Evolutionary conservation across 2,329 filamentous ascomycete species (phyloP), one percentile per base, ranked within the genome.

Genomic region (Trichoderma gracile): DNA sequence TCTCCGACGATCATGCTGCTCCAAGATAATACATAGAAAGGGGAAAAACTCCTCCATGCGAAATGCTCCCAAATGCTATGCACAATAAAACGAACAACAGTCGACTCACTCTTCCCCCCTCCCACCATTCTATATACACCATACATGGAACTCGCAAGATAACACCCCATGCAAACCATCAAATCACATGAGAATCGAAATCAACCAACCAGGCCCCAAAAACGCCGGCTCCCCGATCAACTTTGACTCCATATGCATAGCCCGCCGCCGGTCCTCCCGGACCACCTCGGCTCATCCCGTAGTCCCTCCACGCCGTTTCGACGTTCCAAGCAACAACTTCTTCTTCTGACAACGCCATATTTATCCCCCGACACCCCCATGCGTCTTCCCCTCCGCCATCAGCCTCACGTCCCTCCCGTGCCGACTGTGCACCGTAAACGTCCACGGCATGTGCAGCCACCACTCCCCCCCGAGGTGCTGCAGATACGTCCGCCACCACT

Each of bases 401-500:
- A 56, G 23, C 38, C 33, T 56, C 45, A 30, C 63, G 9, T 62
- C 63, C 52, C 63, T 62, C n/a, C 46, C 57, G 40, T 65, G 56
- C 17, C 63, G 63, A 14, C 57, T 56, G 46, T 65, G 69, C 62
- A 68, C 66, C 17, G 67, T 69, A 38, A 69, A 68, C 8, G 68
- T 67, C 72, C 72, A 73, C 5, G 70, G 68, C 67, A 71, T 68
- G 42, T 71, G 66, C 53, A 71, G 58, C 71, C 72, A 73, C 71
- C 72, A 73, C 61, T 70, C 68, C 14, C 71, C 71, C n/a, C 67
- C 53, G 19, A 73, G 52, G 33, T 70, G 65, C 61, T 71, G 67
- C 43, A 73, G 60, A 57, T 71, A 67, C 50, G 65, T 66, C 55
- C 65, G 54, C 68, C 71, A 73, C 72, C 72, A 73, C 68, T 69